A percentile compares a stretch with the other conserved stretches of the same genome.
Evolutionary conservation across 345 rosid genomes (phyloP).

Genomic region (Stellera chamaejasme): DNA sequence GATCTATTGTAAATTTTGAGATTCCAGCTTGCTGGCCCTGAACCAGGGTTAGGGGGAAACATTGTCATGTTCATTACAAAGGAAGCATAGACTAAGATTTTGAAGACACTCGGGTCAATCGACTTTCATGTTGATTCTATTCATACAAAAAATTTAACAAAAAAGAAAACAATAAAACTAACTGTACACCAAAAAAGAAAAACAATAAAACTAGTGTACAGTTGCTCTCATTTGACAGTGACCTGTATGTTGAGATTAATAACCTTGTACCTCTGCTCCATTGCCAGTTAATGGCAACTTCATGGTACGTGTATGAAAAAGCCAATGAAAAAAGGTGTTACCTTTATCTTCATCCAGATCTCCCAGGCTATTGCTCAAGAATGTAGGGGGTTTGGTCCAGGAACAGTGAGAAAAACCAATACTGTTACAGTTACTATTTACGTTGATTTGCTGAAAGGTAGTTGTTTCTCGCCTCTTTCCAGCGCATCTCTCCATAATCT

Average conservation of each 20-base stretch:
- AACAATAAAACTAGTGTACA: conserved; percentile 20
- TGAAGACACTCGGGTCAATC: too few species aligned
- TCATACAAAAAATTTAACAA: too few species aligned
- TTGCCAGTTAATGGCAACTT: conserved; percentile 15
- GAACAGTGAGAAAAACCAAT: conserved; percentile 10
- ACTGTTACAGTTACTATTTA: conserved; percentile 5
- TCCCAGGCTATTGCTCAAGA: neutral
- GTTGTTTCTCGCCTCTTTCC: conserved; percentile 53
- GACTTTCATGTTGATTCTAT: too few species aligned
- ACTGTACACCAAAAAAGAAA: conserved; percentile 37
- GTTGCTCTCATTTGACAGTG: conserved; percentile 23
- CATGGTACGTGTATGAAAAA: neutral
- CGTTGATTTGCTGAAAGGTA: conserved; percentile 48
- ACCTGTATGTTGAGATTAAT: conserved; percentile 2
- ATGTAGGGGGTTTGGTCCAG: neutral
- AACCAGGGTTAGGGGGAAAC: neutral
- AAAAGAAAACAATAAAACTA: neutral
- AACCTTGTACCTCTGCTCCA: conserved; percentile 14
- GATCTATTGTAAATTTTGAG: neutral
- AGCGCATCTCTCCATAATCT: conserved; percentile 80
- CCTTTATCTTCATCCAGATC: neutral
- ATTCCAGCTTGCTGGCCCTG: too few species aligned
- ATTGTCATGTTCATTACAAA: neutral
- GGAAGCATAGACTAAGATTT: too few species aligned
- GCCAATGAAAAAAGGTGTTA: neutral